A percentile compares a stretch with the other conserved stretches of the same genome.
Conservation (phyloP, 2,329 filamentous ascomycete species). For the Microthyrium microscopicum region DNA sequence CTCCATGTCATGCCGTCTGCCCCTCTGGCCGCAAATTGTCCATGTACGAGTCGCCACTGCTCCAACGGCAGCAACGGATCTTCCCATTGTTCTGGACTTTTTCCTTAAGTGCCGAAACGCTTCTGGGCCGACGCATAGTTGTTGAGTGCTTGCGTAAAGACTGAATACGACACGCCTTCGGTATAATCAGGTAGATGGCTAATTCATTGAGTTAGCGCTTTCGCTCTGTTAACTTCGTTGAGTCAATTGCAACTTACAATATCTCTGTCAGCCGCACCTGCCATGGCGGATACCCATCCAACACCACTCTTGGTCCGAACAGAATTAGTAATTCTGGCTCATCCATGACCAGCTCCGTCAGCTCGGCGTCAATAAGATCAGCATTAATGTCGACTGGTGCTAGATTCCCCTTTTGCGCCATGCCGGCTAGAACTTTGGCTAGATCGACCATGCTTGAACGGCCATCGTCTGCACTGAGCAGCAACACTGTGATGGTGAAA, state of each 20-base stretch:
- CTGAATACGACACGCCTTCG: conserved; percentile 77
- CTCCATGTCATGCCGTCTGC: no score
- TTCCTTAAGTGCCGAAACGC: conserved; percentile 56
- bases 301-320: conserved; percentile 67
- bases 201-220: conserved; percentile 9
- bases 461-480: conserved; percentile 78
- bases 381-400: conserved; percentile 63
- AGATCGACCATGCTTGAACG: conserved; percentile 89
- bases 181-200: conserved; percentile 46
- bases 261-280: conserved; percentile 91
- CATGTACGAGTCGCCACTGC: no score
- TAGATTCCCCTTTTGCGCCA: conserved; percentile 82
- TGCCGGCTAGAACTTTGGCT: conserved; percentile 83
- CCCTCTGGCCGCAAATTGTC: no score
- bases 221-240: no score
- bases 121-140: conserved; percentile 80
- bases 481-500: conserved; percentile 46
- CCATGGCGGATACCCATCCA: conserved; percentile 93
- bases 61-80: no score
- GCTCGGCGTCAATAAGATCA: conserved; percentile 78
- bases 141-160: conserved; percentile 72
- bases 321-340: conserved; percentile 83
- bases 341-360: conserved; percentile 59
- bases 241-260: no score
- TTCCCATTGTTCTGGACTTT: no score